Evolutionary conservation across 1,284 basidiomycete species (phyloP), one percentile per base, ranked within the genome.

Genomic region (Cerrena zonata): DNA sequence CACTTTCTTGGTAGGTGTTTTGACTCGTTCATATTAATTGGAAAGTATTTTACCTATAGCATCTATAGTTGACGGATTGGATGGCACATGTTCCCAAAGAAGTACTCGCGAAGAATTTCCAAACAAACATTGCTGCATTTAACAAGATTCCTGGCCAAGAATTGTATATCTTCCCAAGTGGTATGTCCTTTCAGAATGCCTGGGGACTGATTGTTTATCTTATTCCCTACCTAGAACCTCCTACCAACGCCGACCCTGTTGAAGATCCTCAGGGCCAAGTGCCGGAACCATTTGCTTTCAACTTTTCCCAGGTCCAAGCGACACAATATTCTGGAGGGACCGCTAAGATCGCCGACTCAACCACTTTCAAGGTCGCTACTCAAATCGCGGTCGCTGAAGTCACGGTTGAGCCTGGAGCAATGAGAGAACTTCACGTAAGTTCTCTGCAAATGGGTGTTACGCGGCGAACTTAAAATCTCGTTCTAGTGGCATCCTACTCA

Each of bases 401-500:
- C 7, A 78, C 73, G 5, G 76, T 87, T 25, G 73, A 84, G 53
- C 79, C 81, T 22, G 82, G 83, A 36, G 82, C 74, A 38, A 78
- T 86, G 57, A 52, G 21, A 50, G 25, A 40, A 58, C 70, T 81
- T 52, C 80, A 82, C 52, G 87, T 84, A 83, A 84, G 86, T 61
- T 82, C 83, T 2, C 84, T 79, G 22, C 70, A 81, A 84, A 65
- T 84, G 81, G 58, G 57, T 39, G 37, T n/a, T n/a, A n/a, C n/a
- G 4, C 4, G 3, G 40, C 39, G 22, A 26, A 25, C 50, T 52
- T 13, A 36, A 50, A 12, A 24, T 47, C 43, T 43, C 46, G n/a
- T 25, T 39, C 7, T 26, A 87, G 78, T 88, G 85, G 84, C 86
- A 87, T 60, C 83, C 84, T 2, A 82, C 79, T 22, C 72, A 83